Conservation (phyloP, 2,329 filamentous ascomycete genomes). For the Talaromyces albobiverticillius region DNA sequence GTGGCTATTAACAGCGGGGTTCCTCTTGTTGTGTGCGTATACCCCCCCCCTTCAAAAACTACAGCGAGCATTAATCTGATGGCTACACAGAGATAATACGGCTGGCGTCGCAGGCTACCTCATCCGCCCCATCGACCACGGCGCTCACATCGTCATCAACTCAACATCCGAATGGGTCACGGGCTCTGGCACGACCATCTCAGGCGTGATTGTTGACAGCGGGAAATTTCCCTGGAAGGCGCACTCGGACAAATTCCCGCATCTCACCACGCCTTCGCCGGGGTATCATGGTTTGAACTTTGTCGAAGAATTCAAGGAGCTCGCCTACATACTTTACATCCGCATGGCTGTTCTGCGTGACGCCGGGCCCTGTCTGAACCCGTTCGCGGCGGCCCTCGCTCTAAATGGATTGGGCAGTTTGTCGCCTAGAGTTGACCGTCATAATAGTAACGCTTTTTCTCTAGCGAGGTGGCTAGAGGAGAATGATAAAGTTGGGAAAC, state of each 20-base stretch:
- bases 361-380: slow-evolving; percentile 70
- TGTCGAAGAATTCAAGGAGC: slow-evolving; percentile 76
- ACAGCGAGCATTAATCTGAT: no score
- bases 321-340: slow-evolving; percentile 72
- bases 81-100: slow-evolving; percentile 63
- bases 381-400: slow-evolving; percentile 76
- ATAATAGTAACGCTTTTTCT: slow-evolving; percentile 71
- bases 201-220: slow-evolving; percentile 74
- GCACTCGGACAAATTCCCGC: slow-evolving; percentile 70
- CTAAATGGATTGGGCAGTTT: slow-evolving; percentile 78
- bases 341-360: slow-evolving; percentile 79
- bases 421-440: slow-evolving; percentile 71
- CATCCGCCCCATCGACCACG: slow-evolving; percentile 76
- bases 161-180: slow-evolving; percentile 93
- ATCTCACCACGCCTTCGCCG: slow-evolving; percentile 75
- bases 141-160: slow-evolving; percentile 86
- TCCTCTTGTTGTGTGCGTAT: slow-evolving; percentile 55
- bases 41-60: neutral
- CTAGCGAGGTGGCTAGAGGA: slow-evolving; percentile 73
- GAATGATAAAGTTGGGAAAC: slow-evolving; percentile 74
- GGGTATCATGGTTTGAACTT: slow-evolving; percentile 88
- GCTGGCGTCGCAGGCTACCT: slow-evolving; percentile 88
- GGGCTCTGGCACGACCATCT: slow-evolving; percentile 83
- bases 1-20: slow-evolving; percentile 67
- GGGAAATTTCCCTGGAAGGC: slow-evolving; percentile 81